phyloP scores from a whole-genome alignment of 371 early-diverging fungal species.

The Mortierella sp. region DNA sequence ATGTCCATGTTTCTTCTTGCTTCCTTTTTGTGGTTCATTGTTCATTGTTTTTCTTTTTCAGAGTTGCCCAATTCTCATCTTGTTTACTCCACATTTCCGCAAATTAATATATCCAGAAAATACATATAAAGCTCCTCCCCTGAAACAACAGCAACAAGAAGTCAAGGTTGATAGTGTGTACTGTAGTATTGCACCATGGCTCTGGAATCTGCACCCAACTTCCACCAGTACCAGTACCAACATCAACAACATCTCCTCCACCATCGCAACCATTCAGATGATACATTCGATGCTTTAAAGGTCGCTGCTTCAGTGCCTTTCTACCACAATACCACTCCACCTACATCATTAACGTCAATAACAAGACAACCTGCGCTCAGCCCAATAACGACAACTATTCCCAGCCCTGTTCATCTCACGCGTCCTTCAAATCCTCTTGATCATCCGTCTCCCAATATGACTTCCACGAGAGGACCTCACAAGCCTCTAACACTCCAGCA shows the following conservation, averaged over 20 bases:
- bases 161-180: neutral
- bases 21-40: constrained; percentile 2
- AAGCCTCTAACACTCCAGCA: constrained; percentile 23
- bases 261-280: neutral
- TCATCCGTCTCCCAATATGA: neutral
- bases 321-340: neutral
- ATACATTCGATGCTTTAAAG: neutral
- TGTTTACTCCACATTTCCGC: neutral
- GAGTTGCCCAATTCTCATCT: neutral
- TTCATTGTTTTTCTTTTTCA: neutral
- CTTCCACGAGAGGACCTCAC: constrained; percentile 9
- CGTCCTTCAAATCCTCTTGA: constrained; percentile 3
- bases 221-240: neutral
- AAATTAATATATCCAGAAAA: too few relatives aligned
- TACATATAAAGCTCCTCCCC: neutral
- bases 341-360: constrained; percentile 5
- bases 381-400: constrained; percentile 24
- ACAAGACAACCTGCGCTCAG: constrained; percentile 11
- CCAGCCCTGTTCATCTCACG: constrained; percentile 15
- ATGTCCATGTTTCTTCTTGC: neutral
- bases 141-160: neutral
- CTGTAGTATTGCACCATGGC: neutral
- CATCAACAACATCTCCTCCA: neutral
- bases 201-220: neutral
- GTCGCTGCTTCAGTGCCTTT: neutral